These are phyloP conservation scores for Alisma plantagoaquatica DNA, from an alignment of 106 monocot species.

Conservation along the genomic window DNA sequence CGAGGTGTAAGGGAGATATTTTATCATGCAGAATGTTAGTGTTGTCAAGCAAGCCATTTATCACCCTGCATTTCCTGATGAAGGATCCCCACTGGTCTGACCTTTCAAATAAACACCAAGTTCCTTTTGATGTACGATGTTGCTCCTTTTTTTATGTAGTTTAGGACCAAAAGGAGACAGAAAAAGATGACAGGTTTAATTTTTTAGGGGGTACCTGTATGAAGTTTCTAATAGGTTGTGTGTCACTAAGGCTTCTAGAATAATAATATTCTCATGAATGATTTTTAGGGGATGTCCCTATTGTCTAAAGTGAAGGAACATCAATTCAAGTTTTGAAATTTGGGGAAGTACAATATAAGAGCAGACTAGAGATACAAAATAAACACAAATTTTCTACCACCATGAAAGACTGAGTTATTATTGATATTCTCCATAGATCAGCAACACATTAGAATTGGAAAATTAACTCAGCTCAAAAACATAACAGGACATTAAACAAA, in stretches of 20 bases:
- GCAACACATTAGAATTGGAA: no score
- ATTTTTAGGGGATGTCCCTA: constrained; percentile 15
- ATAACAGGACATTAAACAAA: no score
- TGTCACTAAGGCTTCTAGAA: constrained; percentile 2
- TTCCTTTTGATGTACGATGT: constrained; percentile 10
- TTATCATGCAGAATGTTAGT: constrained; percentile 22
- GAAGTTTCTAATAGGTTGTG: constrained; percentile 6
- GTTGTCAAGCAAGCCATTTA: constrained; percentile 14
- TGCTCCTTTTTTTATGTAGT: constrained; percentile 46
- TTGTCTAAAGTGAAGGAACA: constrained; percentile 60
- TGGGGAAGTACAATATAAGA: constrained; percentile 6
- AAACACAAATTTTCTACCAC: no score
- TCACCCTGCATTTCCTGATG: constrained; percentile 9
- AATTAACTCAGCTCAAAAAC: no score
- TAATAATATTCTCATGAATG: constrained; percentile 5
- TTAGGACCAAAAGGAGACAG: constrained; percentile 90
- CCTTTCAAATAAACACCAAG: constrained; percentile 26
- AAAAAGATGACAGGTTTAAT: constrained; percentile 49
- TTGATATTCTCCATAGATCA: no score
- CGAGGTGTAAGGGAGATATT: constrained; percentile 27
- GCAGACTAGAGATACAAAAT: no score
- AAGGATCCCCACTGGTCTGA: constrained; percentile 4
- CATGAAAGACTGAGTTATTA: no score
- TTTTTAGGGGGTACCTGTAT: constrained; percentile 27
- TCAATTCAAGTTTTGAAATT: constrained; percentile 42